These are phyloP conservation scores for Ganoderma lingzhi DNA, from an alignment of 1,284 basidiomycete genomes.

Conservation along the genomic window DNA sequence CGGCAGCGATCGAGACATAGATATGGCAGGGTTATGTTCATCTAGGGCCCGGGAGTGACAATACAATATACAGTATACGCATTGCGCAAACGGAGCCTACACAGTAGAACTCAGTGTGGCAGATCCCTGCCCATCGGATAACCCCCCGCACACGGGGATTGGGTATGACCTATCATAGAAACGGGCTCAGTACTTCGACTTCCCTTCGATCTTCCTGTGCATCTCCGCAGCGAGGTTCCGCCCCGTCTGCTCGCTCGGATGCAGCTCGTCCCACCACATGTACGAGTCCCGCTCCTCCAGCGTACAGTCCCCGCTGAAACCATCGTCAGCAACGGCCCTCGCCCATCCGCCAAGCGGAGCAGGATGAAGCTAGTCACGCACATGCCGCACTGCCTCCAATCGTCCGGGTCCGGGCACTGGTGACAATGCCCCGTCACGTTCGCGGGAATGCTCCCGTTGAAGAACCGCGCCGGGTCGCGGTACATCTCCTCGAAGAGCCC, in stretches of 20 bases:
- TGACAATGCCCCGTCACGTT: slow-evolving; percentile 22
- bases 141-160: no score
- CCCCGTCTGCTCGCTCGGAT: slow-evolving; percentile 22
- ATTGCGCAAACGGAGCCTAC: no score
- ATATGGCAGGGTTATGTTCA: no score
- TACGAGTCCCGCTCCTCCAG: slow-evolving; percentile 18
- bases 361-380: neutral
- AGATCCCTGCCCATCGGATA: no score
- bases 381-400: slow-evolving; percentile 20
- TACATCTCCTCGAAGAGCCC: slow-evolving; percentile 20
- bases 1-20: no score
- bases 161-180: neutral
- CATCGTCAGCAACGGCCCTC: neutral
- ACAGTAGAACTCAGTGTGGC: no score
- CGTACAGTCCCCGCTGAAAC: slow-evolving; percentile 15
- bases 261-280: slow-evolving; percentile 24
- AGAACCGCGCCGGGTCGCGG: slow-evolving; percentile 15
- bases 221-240: slow-evolving; percentile 19
- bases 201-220: slow-evolving; percentile 15
- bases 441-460: slow-evolving; percentile 21
- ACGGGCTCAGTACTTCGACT: slow-evolving; percentile 11
- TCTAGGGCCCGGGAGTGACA: no score
- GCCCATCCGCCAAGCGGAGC: neutral
- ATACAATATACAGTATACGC: no score
- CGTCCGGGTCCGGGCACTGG: slow-evolving; percentile 19